Percentiles rank a stretch among this genome's conserved stretches.
phyloP scores from a whole-genome alignment of 2,329 filamentous ascomycete genomes.

The Curvularia spicifera region DNA sequence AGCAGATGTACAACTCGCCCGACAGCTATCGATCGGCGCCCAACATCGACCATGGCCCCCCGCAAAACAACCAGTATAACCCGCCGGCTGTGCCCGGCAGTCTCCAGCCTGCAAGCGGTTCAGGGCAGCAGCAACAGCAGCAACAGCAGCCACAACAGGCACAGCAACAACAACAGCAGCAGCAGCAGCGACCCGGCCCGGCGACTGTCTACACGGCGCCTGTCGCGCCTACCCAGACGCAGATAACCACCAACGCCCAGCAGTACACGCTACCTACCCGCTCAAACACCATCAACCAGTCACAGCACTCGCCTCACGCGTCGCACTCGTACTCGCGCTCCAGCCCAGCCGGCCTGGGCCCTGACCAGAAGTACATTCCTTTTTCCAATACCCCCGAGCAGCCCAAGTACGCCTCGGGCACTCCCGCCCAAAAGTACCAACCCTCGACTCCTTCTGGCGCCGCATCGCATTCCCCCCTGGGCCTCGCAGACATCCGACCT shows the following conservation, averaged over 20 bases:
- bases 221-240: slow-evolving; percentile 62
- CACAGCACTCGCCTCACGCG: slow-evolving; percentile 47
- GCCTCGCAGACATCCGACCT: slow-evolving; percentile 88
- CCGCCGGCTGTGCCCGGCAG: slow-evolving; percentile 62
- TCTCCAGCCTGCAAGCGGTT: slow-evolving; percentile 60
- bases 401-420: slow-evolving; percentile 52
- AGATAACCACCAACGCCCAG: slow-evolving; percentile 59
- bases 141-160: slow-evolving; percentile 22
- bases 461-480: slow-evolving; percentile 84
- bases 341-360: slow-evolving; percentile 71
- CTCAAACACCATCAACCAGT: slow-evolving; percentile 67
- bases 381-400: slow-evolving; percentile 70
- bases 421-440: slow-evolving; percentile 66
- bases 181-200: slow-evolving; percentile 59
- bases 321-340: slow-evolving; percentile 75
- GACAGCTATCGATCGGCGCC: slow-evolving; percentile 59
- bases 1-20: slow-evolving; percentile 56
- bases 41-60: slow-evolving; percentile 65
- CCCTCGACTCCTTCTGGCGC: slow-evolving; percentile 59
- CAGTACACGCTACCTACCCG: slow-evolving; percentile 71
- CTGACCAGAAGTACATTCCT: slow-evolving; percentile 67
- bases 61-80: slow-evolving; percentile 56
- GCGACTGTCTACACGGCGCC: slow-evolving; percentile 64
- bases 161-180: neutral
- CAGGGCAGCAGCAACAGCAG: slow-evolving; percentile 26